A percentile compares a stretch with the other conserved stretches of the same genome.
Evolutionary conservation across 208 protist genomes (phyloP).

Genomic region (Crithidia fasciculata): DNA sequence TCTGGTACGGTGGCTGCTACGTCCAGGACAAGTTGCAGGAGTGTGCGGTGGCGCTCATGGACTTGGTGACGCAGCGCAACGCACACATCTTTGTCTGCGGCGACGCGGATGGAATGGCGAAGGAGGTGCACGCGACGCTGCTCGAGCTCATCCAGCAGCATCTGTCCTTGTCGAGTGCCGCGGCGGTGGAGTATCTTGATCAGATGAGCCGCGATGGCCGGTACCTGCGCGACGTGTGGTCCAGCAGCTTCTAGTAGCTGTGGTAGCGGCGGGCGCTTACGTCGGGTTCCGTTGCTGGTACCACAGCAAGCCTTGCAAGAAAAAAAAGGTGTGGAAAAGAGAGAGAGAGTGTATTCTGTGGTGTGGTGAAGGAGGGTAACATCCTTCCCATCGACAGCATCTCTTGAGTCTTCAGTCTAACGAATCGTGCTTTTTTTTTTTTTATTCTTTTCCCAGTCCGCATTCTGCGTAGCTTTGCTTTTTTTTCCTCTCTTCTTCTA

Average conservation of each 20-base stretch:
- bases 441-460: not conserved
- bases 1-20: constrained; percentile 71
- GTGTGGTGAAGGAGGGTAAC: too few relatives aligned
- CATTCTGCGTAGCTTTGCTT: not conserved
- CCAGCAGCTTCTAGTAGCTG: constrained; percentile 10
- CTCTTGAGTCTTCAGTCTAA: too few relatives aligned
- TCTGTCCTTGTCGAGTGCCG: constrained; percentile 19
- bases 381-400: too few relatives aligned
- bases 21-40: constrained; percentile 73
- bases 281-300: not conserved
- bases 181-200: constrained; percentile 37
- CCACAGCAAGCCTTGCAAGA: not conserved
- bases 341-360: not conserved
- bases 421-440: not conserved
- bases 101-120: constrained; percentile 68
- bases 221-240: constrained; percentile 63
- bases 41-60: constrained; percentile 32
- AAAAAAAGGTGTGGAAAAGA: not conserved
- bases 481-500: not conserved
- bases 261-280: too few relatives aligned
- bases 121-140: constrained; percentile 57
- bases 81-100: constrained; percentile 74
- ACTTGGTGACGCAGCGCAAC: constrained; percentile 48
- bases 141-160: constrained; percentile 50
- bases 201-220: constrained; percentile 38